Base-by-base conservation (phyloP, 2,329 filamentous ascomycete genomes). In the Verticillium tricorpus region DNA sequence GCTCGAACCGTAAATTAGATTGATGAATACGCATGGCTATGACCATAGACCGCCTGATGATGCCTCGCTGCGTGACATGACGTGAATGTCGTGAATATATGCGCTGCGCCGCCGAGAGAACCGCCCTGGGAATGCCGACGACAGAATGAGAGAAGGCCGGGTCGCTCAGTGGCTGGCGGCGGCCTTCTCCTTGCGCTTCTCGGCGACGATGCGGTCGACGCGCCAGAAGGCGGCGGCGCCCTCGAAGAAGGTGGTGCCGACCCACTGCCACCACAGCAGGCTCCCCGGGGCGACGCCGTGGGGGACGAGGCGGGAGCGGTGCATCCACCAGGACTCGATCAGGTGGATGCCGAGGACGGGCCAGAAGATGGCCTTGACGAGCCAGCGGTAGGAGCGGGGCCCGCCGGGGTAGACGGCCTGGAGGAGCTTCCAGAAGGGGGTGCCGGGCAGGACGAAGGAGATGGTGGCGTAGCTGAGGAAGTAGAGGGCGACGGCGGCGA, bases 281-380 rank as follows among this genome's bases (percentile, higher is more conserved):
- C 74, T 75, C 8, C 80, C 78, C 37, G 74, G 71, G 62, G 73
- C 71, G 12, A 88, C 79, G 7, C 80, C 79, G 65, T 82, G 79
- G 70, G 71, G 81, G 60, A 68, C 69, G 63, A 87, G 70, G 62
- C 80, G 74, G 57, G 75, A 78, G 52, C 71, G 73, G 65, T 83
- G 81, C 67, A 89, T 77, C 70, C 79, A 76, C 55, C 76, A 75
- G n/a, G 81, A 76, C 78, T 97, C 94, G 3, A 74, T 62, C 0
- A 80, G 25, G 74, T 97, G 94, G 14, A 92, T 82, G 0, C 70
- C 78, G 1, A 92, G 3, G 61, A 93, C 84, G 0, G 84, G 78
- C 22, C 77, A 67, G 60, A 89, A 77, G 52, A 94, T 77, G 15
- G 77, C 71, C 57, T 82, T 82, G 64, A 89, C 86, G 1, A 90